Percentiles rank a stretch among this genome's conserved stretches.
Conservation (phyloP, 257 asterid genomes). For the Linaria vulgaris region DNA sequence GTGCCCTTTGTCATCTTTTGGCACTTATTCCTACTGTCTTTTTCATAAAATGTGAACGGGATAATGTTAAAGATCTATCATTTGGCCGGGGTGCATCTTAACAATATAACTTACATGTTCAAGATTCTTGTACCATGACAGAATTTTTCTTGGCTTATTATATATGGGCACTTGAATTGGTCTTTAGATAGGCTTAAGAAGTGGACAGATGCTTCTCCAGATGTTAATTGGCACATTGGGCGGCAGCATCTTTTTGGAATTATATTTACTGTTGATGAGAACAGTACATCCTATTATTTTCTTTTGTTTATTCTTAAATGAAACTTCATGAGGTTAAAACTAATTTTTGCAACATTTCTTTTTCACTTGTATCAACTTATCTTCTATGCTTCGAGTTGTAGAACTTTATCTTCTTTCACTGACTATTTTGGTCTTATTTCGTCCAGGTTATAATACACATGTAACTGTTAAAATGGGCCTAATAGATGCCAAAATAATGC, state of each 20-base stretch:
- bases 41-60: slow-evolving; percentile 1
- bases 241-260: slow-evolving; percentile 20
- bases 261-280: slow-evolving; percentile 8
- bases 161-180: slow-evolving; percentile 7
- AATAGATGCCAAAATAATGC: too few relatives aligned
- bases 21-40: slow-evolving; percentile 13
- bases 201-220: neutral
- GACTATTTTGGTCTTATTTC: too few relatives aligned
- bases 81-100: slow-evolving; percentile 1
- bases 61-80: slow-evolving; percentile 5
- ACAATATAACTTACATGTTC: slow-evolving; percentile 3
- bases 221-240: neutral
- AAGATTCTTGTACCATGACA: neutral
- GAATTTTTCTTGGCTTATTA: neutral
- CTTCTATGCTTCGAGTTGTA: too few relatives aligned
- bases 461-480: too few relatives aligned
- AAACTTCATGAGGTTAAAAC: too few relatives aligned
- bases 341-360: too few relatives aligned
- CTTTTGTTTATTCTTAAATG: neutral
- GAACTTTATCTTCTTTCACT: too few relatives aligned
- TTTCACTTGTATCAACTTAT: too few relatives aligned
- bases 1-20: neutral
- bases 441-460: too few relatives aligned
- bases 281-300: neutral
- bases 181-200: neutral